A percentile compares a stretch with the other conserved stretches of the same genome.
phyloP scores from a whole-genome alignment of 1,139 yeast genomes.

The Kodamaea anthophila region DNA sequence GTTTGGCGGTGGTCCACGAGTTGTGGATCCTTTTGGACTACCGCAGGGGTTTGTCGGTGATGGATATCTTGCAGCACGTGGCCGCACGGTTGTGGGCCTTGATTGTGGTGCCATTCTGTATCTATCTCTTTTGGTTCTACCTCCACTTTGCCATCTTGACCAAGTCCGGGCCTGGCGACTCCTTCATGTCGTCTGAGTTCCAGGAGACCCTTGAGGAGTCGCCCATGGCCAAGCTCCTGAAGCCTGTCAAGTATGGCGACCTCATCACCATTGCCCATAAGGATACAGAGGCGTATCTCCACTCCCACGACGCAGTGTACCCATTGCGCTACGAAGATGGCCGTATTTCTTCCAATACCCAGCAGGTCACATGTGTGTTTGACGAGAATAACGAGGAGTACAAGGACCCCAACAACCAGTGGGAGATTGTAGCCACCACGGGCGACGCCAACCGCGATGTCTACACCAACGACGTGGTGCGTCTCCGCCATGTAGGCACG shows the following conservation, averaged over 20 bases:
- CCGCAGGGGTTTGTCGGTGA: conserved; percentile 59
- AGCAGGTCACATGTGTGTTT: conserved; percentile 77
- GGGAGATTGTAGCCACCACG: conserved; percentile 62
- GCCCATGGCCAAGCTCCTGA: conserved; percentile 65
- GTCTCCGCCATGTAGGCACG: conserved; percentile 79
- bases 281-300: conserved; percentile 68
- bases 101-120: conserved; percentile 70
- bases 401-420: conserved; percentile 63
- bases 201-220: conserved; percentile 89
- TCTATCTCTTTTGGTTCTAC: conserved; percentile 90
- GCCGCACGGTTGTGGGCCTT: conserved; percentile 68
- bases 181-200: conserved; percentile 87
- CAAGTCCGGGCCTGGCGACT: conserved; percentile 93
- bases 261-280: conserved; percentile 70
- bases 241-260: conserved; percentile 70
- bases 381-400: conserved; percentile 19
- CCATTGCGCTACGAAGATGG: conserved; percentile 97
- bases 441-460: conserved; percentile 28
- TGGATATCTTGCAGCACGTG: conserved; percentile 61
- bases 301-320: conserved; percentile 67
- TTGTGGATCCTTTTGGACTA: conserved; percentile 81
- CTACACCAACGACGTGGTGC: conserved; percentile 58
- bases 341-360: conserved; percentile 90
- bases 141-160: conserved; percentile 77
- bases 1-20: conserved; percentile 78